phyloP scores from a whole-genome alignment of 1,284 basidiomycete species.

The Trichosporon faecale region DNA sequence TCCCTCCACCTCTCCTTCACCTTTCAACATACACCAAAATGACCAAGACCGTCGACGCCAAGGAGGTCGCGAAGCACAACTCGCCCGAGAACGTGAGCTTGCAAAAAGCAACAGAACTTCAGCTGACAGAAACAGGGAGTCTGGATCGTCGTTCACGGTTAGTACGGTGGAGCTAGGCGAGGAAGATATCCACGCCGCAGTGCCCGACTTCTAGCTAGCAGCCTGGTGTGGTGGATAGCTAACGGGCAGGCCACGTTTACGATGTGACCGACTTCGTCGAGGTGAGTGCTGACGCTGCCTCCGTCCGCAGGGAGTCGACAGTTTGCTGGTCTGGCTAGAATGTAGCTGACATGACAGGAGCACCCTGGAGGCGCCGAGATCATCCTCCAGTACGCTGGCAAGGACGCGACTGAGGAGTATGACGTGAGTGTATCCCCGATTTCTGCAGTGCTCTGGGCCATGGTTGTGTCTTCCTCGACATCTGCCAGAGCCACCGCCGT shows the following conservation, averaged over 20 bases:
- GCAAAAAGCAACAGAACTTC: too few relatives aligned
- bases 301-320: neutral
- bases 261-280: constrained; percentile 72
- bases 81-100: constrained; percentile 44
- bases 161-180: constrained; percentile 24
- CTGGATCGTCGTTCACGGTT: constrained; percentile 85
- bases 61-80: constrained; percentile 50
- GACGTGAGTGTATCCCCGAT: constrained; percentile 51
- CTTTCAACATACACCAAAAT: constrained; percentile 24
- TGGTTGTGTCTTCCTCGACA: neutral
- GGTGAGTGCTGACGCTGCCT: constrained; percentile 56
- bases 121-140: constrained; percentile 59
- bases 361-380: constrained; percentile 67
- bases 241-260: constrained; percentile 60
- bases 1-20: neutral
- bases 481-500: neutral
- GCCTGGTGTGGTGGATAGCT: constrained; percentile 13
- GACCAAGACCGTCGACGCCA: constrained; percentile 42
- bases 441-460: neutral
- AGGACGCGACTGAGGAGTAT: constrained; percentile 75
- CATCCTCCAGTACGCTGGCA: constrained; percentile 69
- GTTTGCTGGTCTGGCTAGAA: too few relatives aligned
- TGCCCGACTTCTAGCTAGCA: neutral
- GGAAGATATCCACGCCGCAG: neutral
- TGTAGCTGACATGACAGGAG: constrained; percentile 48